These are phyloP conservation scores for Pichia eremophila DNA, from an alignment of 805 yeast species.

Conservation along the genomic window DNA sequence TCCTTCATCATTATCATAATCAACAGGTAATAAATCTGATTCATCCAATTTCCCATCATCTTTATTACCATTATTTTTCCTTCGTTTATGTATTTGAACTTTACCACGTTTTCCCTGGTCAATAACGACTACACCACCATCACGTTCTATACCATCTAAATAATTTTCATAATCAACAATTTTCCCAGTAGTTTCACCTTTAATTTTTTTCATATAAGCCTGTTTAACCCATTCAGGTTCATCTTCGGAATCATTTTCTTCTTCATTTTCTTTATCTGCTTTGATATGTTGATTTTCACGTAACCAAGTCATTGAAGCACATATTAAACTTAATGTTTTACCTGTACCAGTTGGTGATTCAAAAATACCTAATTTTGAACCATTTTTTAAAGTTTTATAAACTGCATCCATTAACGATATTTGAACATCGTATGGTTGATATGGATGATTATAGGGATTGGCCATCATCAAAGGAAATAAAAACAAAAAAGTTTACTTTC, in stretches of 20 bases:
- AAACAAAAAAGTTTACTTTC: not conserved
- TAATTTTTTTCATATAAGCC: conserved; percentile 26
- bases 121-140: conserved; percentile 15
- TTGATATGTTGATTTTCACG: conserved; percentile 14
- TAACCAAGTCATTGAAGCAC: conserved; percentile 80
- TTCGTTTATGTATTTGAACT: conserved; percentile 20
- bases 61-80: conserved; percentile 2
- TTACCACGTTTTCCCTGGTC: conserved; percentile 15
- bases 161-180: conserved; percentile 34
- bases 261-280: conserved; percentile 13
- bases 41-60: conserved; percentile 1
- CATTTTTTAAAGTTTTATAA: conserved; percentile 46
- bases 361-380: conserved; percentile 63
- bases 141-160: conserved; percentile 27
- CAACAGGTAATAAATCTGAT: conserved; percentile 16
- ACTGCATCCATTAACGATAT: conserved; percentile 64
- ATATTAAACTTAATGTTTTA: conserved; percentile 78
- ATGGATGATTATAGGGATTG: conserved; percentile 50
- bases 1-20: conserved; percentile 19
- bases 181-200: conserved; percentile 20
- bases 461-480: not conserved
- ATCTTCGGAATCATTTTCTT: conserved; percentile 29
- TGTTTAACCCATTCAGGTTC: conserved; percentile 34
- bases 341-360: conserved; percentile 97
- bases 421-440: conserved; percentile 71